phyloP scores from a whole-genome alignment of 2,329 filamentous ascomycete species.

The Aspergillus brasiliensis region DNA sequence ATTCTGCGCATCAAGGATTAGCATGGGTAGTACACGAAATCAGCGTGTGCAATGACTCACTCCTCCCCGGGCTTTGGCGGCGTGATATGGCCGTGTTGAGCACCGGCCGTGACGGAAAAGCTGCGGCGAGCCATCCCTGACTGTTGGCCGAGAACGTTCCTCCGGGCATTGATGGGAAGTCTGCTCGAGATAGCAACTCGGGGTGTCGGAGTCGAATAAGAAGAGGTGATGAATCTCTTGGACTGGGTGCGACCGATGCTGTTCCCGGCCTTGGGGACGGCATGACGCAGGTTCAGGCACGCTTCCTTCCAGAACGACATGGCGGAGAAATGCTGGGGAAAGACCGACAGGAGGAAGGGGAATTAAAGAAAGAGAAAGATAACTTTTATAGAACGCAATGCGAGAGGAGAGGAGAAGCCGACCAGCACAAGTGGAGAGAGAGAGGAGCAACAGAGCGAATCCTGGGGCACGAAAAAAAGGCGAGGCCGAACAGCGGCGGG shows the following conservation, averaged over 20 bases:
- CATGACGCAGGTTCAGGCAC: constrained; percentile 40
- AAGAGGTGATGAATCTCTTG: constrained; percentile 29
- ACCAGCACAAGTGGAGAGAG: constrained; percentile 11
- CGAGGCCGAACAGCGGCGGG: constrained; percentile 23
- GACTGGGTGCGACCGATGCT: constrained; percentile 29
- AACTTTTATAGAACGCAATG: neutral
- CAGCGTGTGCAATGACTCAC: constrained; percentile 53
- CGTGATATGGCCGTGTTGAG: constrained; percentile 75
- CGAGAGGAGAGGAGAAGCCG: neutral
- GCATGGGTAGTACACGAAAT: neutral
- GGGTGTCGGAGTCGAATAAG: constrained; percentile 25
- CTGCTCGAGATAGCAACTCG: constrained; percentile 18
- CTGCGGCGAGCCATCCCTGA: constrained; percentile 41
- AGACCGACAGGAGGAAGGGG: constrained; percentile 5
- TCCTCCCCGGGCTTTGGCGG: constrained; percentile 90
- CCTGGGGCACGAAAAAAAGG: constrained; percentile 18
- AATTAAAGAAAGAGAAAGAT: neutral
- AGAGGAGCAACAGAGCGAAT: constrained; percentile 6
- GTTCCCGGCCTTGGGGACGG: constrained; percentile 61
- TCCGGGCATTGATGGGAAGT: constrained; percentile 14
- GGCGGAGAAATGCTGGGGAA: constrained; percentile 5
- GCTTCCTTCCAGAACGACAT: constrained; percentile 41
- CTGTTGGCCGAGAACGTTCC: constrained; percentile 12
- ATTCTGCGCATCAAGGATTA: constrained; percentile 57
- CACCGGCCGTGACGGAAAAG: constrained; percentile 67